Base-by-base conservation (phyloP, 768 basidiomycete species). In the Boletus rubroflammeus region DNA sequence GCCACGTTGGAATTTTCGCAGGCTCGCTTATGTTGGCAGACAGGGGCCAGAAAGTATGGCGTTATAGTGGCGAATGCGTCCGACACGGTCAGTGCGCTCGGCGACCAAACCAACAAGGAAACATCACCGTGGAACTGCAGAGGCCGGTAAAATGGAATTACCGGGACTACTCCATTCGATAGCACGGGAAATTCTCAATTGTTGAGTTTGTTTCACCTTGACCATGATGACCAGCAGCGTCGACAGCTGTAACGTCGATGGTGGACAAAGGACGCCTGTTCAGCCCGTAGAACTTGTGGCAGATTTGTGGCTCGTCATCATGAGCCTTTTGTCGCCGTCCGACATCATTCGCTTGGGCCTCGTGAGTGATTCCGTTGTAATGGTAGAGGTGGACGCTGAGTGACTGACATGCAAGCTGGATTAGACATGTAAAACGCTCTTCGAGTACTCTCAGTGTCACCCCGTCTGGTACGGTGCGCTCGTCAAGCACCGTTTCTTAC, bases 251-350 rank as follows among this genome's bases (percentile, higher is more conserved):
- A 9, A 9, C n/a, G n/a, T n/a, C n/a, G 29, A 57, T 43, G 48
- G 6, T 29, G 19, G 52, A 17, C 55, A n/a, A n/a, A 47, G 2
- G 26, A 17, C 21, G 5, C 2, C 31, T 17, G 10, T 29, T 3
- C 42, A 36, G 10, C n/a, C 44, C 11, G 31, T 63, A 17, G 55
- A 54, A 21, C 67, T 70, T 42, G 57, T 57, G 28, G 64, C 62
- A 14, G 67, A 69, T 28, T 29, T 69, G 41, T 69, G 67, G 67
- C 56, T 69, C 35, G 55, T 67, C 36, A 60, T 69, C 44, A 71
- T 70, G 67, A 25, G 55, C 45, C 51, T 67, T 10, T 40, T 70
- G 28, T 62, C 69, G 21, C 61, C 69, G 0, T 47, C 58, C 4
- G 69, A 69, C 29, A 31, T 69, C 38, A 50, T 65, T 23, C 57